Base-by-base conservation (phyloP, 441 rosid species). In the Erodium moschatum region DNA sequence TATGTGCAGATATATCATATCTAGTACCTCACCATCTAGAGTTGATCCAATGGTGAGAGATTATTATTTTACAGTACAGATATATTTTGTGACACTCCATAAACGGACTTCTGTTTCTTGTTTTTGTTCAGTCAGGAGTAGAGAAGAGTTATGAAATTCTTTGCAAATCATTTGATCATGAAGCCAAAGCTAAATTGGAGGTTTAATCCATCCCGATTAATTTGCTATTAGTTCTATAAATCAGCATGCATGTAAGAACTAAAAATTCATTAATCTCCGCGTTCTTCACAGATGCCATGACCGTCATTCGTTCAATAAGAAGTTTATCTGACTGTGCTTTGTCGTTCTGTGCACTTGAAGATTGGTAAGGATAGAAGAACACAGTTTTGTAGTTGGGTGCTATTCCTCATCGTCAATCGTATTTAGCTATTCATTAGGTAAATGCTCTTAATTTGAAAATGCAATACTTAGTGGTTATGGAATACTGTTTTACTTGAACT, bases 21-120 rank as follows among this genome's bases (percentile, higher is more conserved):
- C 98, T 66, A 83, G 83, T 73, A 90, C 77, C 75, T 93, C 97
- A 50, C 98, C 98, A 29, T 85, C 95, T 7, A 85, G 80, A 84
- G 82, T 83, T 67, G 79, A 83, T 80, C 84, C 87, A 20, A 72
- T 77, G 87, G 95, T 92, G 86, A 67, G 63, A 33, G 70, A 69
- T 75, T 69, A 18, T 67, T 62, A 54, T 68, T 61, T 29, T 24
- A 0, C 0, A 1, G 35, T 7, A 31, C 11, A 4, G 64, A 50
- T 61, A 0, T 1, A 35, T 44, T 35, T 8, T n/a, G n/a, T 5
- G 20, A 15, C 19, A 52, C 20, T 52, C 60, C n/a, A 31, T 31
- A 31, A 16, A 52, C 2, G 18, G 16, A 52, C 6, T 52, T 18
- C 20, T 31, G 35, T 71, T 20, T 58, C 56, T 13, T 15, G 31